Conservation (phyloP, 2,329 filamentous ascomycete genomes). For the Colletotrichum viniferum region DNA sequence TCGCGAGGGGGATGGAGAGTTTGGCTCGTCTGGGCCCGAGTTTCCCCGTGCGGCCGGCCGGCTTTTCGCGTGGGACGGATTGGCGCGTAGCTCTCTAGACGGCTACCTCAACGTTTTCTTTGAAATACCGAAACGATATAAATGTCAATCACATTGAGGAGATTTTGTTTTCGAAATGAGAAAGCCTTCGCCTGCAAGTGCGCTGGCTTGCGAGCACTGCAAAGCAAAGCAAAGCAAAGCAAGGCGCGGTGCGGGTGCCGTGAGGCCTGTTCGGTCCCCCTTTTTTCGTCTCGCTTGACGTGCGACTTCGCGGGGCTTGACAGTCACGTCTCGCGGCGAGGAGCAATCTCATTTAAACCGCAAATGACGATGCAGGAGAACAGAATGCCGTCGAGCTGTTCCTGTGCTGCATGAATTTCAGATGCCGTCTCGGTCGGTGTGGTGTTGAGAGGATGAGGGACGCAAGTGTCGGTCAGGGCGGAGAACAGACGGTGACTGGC, state of each 20-base stretch:
- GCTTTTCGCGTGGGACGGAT: not conserved
- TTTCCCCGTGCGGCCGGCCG: not conserved
- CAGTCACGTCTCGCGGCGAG: not conserved
- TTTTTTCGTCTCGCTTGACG: not conserved
- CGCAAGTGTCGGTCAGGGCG: not conserved
- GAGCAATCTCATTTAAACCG: not conserved
- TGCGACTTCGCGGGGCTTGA: not conserved
- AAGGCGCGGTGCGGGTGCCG: not conserved
- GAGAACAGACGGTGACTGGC: not conserved
- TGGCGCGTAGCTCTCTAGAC: not conserved
- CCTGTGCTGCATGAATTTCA: not conserved
- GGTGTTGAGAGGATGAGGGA: not conserved
- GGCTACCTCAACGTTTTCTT: not conserved
- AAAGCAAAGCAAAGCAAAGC: not conserved
- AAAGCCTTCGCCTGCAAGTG: not conserved
- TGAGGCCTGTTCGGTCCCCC: not conserved
- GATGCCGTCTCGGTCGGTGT: not conserved
- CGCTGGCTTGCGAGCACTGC: not conserved
- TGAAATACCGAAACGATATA: not conserved
- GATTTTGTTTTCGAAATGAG: not conserved
- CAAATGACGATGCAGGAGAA: not conserved
- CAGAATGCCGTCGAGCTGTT: not conserved
- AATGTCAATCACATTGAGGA: accelerated
- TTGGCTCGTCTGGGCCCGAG: not conserved
- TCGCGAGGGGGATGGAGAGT: not conserved